These are phyloP conservation scores for Saccharomyces hybrid DNA, from an alignment of 1,139 yeast genomes.

Conservation along the genomic window DNA sequence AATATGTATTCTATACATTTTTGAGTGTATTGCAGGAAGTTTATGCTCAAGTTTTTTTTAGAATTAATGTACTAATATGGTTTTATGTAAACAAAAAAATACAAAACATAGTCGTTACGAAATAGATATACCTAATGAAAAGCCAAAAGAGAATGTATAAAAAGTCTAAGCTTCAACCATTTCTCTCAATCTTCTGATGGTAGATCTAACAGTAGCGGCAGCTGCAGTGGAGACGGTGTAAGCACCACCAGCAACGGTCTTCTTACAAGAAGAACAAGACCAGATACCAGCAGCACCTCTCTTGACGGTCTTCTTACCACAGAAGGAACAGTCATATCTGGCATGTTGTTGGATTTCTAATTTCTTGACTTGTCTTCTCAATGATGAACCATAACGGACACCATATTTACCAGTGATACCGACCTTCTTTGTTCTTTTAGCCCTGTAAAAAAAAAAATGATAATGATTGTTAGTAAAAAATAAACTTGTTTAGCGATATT, in stretches of 20 bases:
- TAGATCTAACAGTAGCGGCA: conserved; percentile 99
- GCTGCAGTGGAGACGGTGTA: conserved; percentile 99
- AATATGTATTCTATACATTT: too few species aligned
- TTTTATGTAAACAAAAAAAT: background rate
- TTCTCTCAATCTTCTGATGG: conserved; percentile 99
- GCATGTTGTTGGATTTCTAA: conserved; percentile 99
- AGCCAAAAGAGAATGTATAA: background rate
- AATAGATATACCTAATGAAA: background rate
- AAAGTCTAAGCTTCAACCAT: conserved; percentile 89
- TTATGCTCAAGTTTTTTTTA: background rate
- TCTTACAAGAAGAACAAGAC: conserved; percentile 90
- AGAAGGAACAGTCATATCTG: conserved; percentile 98
- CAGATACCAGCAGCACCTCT: conserved; percentile 99
- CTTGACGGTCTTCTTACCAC: conserved; percentile 98
- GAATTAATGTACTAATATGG: background rate
- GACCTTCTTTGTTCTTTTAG: conserved; percentile 99
- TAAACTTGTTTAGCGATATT: background rate
- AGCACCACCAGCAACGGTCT: conserved; percentile 99
- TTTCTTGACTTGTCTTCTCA: conserved; percentile 99
- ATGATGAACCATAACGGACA: conserved; percentile 99
- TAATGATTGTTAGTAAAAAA: background rate
- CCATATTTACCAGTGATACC: conserved; percentile 99
- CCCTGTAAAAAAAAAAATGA: conserved; percentile 43
- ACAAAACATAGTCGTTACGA: background rate
- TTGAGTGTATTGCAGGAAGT: too few species aligned